Conservation (phyloP, 805 yeast species). For the Dipodascus geniculatus region DNA sequence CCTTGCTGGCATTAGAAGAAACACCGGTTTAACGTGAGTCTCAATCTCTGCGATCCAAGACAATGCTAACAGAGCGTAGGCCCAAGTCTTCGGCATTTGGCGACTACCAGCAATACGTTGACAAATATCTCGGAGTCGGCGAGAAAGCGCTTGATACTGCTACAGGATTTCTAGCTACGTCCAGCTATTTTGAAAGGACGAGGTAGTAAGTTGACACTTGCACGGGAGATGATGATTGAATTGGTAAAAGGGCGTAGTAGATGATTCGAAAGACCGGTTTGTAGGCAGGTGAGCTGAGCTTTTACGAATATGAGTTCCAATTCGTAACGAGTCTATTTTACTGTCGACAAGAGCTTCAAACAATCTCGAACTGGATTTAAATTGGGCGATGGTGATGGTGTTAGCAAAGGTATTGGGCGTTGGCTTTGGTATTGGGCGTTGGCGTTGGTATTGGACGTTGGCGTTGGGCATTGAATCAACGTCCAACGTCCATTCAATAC, state of each 20-base stretch:
- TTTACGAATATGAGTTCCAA: background rate
- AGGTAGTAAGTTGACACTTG: conserved; percentile 6
- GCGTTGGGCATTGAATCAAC: too few species aligned
- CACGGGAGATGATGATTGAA: background rate
- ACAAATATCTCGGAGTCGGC: conserved; percentile 68
- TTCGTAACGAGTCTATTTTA: background rate
- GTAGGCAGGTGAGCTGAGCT: conserved; percentile 1
- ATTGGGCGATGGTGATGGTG: background rate
- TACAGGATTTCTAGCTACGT: conserved; percentile 56
- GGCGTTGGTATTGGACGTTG: too few species aligned
- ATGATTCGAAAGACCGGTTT: background rate
- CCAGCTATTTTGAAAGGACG: conserved; percentile 51
- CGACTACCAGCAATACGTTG: conserved; percentile 33
- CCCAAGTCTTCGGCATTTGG: conserved; percentile 39
- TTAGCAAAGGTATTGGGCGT: too few species aligned
- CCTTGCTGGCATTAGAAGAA: conserved; percentile 74
- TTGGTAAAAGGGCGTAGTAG: background rate
- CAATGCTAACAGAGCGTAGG: conserved; percentile 7
- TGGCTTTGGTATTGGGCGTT: too few species aligned
- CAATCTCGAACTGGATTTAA: background rate
- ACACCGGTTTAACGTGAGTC: conserved; percentile 55
- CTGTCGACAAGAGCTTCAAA: background rate
- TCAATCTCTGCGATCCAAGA: background rate
- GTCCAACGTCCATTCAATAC: too few species aligned
- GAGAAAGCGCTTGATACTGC: conserved; percentile 68